Evolutionary conservation across 176 grass and related monocot species (phyloP).

Genomic region (Thalia dealbata): DNA sequence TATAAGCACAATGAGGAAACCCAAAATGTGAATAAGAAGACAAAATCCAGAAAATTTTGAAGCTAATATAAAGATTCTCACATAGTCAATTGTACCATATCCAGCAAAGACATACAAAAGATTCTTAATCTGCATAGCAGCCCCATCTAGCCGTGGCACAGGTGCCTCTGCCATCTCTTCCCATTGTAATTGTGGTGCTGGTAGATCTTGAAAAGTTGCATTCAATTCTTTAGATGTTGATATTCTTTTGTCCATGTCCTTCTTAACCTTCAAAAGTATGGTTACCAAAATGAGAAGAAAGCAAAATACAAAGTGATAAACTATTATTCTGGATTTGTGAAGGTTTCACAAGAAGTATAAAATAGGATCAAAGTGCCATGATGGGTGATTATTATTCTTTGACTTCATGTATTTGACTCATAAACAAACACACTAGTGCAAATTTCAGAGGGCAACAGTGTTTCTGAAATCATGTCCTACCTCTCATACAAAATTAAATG

Average conservation of each 20-base stretch:
- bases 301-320: slow-evolving; percentile 5
- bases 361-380: background rate
- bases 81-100: slow-evolving; percentile 89
- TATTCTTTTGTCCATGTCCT: slow-evolving; percentile 25
- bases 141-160: slow-evolving; percentile 69
- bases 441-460: no score
- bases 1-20: background rate
- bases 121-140: slow-evolving; percentile 91
- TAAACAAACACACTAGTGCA: no score
- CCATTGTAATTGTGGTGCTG: slow-evolving; percentile 61
- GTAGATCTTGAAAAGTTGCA: slow-evolving; percentile 90
- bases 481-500: no score
- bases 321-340: background rate
- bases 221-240: slow-evolving; percentile 42
- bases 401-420: no score
- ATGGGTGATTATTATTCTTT: background rate
- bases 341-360: background rate
- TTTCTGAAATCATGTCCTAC: no score
- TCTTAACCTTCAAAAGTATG: slow-evolving; percentile 34
- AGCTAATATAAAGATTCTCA: slow-evolving; percentile 36
- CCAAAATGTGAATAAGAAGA: background rate
- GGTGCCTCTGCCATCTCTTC: slow-evolving; percentile 84
- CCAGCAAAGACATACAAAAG: slow-evolving; percentile 97
- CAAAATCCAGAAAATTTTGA: background rate
- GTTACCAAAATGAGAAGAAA: slow-evolving; percentile 8